Evolutionary conservation across 805 yeast genomes (phyloP).

Genomic region (Metschnikowia henanensis): DNA sequence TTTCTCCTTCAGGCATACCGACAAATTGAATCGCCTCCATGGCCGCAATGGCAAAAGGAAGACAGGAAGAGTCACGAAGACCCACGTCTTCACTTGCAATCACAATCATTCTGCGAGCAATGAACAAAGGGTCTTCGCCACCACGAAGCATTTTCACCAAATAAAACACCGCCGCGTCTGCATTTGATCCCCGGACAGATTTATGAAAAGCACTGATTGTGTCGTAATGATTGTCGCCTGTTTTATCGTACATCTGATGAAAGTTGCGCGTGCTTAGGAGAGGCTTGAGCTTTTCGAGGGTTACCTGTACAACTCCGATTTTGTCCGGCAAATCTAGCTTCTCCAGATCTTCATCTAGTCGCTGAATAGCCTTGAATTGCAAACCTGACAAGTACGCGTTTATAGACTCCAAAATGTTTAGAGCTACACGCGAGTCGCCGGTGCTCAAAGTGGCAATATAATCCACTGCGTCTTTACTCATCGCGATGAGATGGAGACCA

Average conservation of each 20-base stretch:
- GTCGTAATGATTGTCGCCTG: slow-evolving; percentile 93
- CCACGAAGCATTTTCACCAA: slow-evolving; percentile 85
- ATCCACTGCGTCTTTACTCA: slow-evolving; percentile 57
- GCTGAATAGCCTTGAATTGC: slow-evolving; percentile 19
- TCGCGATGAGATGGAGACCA: slow-evolving; percentile 48
- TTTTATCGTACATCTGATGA: slow-evolving; percentile 70
- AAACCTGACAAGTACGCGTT: slow-evolving; percentile 51
- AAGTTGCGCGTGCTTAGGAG: slow-evolving; percentile 43
- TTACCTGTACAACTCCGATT: slow-evolving; percentile 40
- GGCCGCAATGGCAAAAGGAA: slow-evolving; percentile 85
- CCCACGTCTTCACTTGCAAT: slow-evolving; percentile 98
- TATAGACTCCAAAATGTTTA: slow-evolving; percentile 75
- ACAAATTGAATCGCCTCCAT: slow-evolving; percentile 85
- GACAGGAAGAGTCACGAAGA: slow-evolving; percentile 71
- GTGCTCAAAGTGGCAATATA: slow-evolving; percentile 72
- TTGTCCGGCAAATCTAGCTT: slow-evolving; percentile 6
- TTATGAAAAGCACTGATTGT: slow-evolving; percentile 96
- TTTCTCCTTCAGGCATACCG: slow-evolving; percentile 94
- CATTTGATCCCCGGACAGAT: slow-evolving; percentile 83
- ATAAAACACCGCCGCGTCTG: slow-evolving; percentile 88
- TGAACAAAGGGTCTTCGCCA: slow-evolving; percentile 91
- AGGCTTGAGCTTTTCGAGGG: slow-evolving; percentile 40
- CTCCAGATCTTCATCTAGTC: slow-evolving; percentile 16
- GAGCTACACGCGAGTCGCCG: slow-evolving; percentile 87
- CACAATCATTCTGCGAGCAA: slow-evolving; percentile 88